Percentiles rank a stretch among this genome's conserved stretches.
Conservation (phyloP, 2,329 filamentous ascomycete genomes). For the Aspergillus proliferans region DNA sequence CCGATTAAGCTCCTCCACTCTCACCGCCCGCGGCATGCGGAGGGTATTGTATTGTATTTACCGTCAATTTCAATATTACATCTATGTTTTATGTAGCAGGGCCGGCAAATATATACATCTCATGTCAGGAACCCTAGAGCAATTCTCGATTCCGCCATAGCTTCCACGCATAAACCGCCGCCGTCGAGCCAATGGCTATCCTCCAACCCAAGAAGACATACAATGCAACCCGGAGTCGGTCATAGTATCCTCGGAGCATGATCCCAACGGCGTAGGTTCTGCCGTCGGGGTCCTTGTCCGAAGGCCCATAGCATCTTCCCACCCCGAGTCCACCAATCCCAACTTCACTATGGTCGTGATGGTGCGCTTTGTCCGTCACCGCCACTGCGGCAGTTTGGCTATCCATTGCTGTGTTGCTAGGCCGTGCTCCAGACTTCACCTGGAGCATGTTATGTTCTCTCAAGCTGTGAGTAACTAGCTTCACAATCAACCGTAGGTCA, state of each 20-base stretch:
- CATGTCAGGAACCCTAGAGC: background rate
- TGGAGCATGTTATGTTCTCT: conserved; percentile 44
- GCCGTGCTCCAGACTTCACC: conserved; percentile 23
- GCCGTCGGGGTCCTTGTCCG: conserved; percentile 18
- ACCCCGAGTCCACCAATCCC: conserved; percentile 35
- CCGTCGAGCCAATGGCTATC: conserved; percentile 24
- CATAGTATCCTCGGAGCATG: conserved; percentile 41
- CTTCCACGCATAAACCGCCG: conserved; percentile 24
- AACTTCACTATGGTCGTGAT: conserved; percentile 28
- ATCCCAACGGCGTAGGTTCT: conserved; percentile 35
- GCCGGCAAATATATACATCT: background rate
- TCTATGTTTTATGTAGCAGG: background rate
- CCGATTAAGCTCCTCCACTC: background rate
- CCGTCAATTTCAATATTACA: background rate
- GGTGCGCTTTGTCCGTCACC: conserved; percentile 14
- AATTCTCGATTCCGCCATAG: conserved; percentile 16
- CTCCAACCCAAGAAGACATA: conserved; percentile 36
- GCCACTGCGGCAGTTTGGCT: conserved; percentile 28
- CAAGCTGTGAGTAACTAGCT: conserved; percentile 54
- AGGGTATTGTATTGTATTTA: background rate
- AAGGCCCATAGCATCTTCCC: conserved; percentile 25
- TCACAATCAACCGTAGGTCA: conserved; percentile 56
- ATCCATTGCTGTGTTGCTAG: conserved; percentile 27
- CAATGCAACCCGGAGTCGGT: conserved; percentile 33
- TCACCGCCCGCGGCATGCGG: background rate